Base-by-base conservation (phyloP, 208 protist genomes). In the Sergeia podlipaevii region DNA sequence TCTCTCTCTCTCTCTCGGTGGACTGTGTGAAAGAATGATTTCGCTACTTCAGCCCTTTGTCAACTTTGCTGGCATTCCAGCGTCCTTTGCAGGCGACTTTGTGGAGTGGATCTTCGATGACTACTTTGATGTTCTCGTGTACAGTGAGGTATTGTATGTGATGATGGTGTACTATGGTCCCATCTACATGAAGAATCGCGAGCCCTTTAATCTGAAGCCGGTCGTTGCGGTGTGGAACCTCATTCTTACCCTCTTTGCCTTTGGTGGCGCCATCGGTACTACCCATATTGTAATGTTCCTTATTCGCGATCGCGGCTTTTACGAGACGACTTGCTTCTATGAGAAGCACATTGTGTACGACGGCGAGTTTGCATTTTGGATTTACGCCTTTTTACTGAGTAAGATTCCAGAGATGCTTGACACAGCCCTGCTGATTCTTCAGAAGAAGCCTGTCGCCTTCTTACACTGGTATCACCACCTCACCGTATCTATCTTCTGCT, bases 381-480 rank as follows among this genome's bases (percentile, higher is more conserved):
- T 95, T 37, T 74, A 75, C 34, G 58, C 74, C 58, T 95, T 95
- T 46, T 23, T 91, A 26, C 46, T 91, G 2, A 84, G 70, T 33
- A 96, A 96, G 57, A 89, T 91, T 15, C 85, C 85, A 0, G 85
- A 96, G 67, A 76, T 93, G 79, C 38, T 96, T 21, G 84, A 91
- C 67, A 96, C 89, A 0, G 63, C 76, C 7, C 90, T 96, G 37
- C 75, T 96, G 8, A 77, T 96, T 7, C 55, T 93, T 32, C 74
- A 64, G 47, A 88, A 96, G 70, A 91, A 93, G 55, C 83, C 80
- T 4, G 65, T 96, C 47, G 90, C 91, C 41, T 96, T 96, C 67
- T 51, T 96, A 33, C 89, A 96, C 60, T 96, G 89, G 86, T 96
- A 87, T 62, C 96, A 98, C 64, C 95, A 98, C 75, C 59, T 89